These are phyloP conservation scores for Amanita rimosa DNA, from an alignment of 768 basidiomycete genomes.

Conservation along the genomic window DNA sequence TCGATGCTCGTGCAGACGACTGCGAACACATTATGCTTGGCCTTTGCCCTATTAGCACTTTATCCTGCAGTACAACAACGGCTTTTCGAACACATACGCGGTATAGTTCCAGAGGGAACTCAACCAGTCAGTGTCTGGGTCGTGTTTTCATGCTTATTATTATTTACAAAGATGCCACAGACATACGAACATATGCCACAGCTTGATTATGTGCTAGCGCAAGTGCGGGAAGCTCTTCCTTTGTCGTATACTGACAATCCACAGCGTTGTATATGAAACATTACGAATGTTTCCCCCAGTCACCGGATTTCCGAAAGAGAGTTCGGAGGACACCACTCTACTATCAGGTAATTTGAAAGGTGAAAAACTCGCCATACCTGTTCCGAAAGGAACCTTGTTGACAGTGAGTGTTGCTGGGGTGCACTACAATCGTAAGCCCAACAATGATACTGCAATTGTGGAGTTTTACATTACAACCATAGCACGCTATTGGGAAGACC, in stretches of 20 bases:
- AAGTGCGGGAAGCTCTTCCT: constrained; percentile 2
- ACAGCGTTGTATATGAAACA: constrained; percentile 39
- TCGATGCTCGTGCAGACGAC: constrained; percentile 16
- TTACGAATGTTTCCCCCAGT: constrained; percentile 36
- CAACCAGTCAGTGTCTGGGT: constrained; percentile 15
- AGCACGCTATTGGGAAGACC: constrained; percentile 50
- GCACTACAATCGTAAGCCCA: constrained; percentile 38
- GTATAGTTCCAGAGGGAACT: constrained; percentile 19
- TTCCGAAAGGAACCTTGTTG: constrained; percentile 32
- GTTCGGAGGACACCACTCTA: constrained; percentile 35
- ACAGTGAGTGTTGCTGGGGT: constrained; percentile 25
- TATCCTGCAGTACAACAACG: constrained; percentile 25
- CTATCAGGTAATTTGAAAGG: constrained; percentile 23
- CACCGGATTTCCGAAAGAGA: constrained; percentile 28
- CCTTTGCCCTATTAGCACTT: constrained; percentile 29
- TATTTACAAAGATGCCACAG: constrained; percentile 10
- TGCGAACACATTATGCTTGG: constrained; percentile 24
- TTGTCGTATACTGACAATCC: neutral
- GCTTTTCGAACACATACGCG: constrained; percentile 22
- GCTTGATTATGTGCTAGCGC: constrained; percentile 29
- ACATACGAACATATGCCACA: constrained; percentile 29
- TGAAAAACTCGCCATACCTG: constrained; percentile 23
- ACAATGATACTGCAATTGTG: neutral
- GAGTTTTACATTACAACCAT: neutral
- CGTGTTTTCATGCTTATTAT: neutral